Conservation (phyloP, 2,329 filamentous ascomycete species). For the Delphinella strobiligena region DNA sequence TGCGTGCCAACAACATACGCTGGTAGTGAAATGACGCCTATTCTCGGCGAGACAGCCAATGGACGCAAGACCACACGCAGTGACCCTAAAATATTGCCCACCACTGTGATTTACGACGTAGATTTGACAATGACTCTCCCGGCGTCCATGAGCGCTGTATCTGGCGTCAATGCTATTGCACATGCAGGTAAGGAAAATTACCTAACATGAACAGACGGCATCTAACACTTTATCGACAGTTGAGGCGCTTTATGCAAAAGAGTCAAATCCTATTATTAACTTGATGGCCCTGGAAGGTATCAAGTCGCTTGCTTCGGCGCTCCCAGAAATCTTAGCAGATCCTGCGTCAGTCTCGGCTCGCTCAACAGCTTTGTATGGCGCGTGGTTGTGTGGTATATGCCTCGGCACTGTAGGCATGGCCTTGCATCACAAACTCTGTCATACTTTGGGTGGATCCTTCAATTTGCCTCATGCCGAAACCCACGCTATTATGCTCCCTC, state of each 20-base stretch:
- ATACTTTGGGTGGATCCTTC: conserved; percentile 51
- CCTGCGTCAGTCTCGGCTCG: conserved; percentile 36
- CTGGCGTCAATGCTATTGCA: conserved; percentile 54
- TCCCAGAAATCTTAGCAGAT: conserved; percentile 41
- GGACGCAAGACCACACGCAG: conserved; percentile 46
- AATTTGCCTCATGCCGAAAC: conserved; percentile 54
- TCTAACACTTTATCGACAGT: no score
- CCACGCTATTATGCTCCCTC: conserved; percentile 51
- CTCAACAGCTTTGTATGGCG: conserved; percentile 46
- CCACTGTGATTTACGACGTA: conserved; percentile 54
- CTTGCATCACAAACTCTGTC: conserved; percentile 57
- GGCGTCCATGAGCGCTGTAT: conserved; percentile 39
- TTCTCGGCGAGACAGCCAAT: conserved; percentile 49
- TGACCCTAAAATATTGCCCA: conserved; percentile 48
- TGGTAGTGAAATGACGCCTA: conserved; percentile 48
- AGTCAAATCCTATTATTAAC: conserved; percentile 48
- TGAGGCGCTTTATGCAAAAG: conserved; percentile 51
- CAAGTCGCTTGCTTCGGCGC: conserved; percentile 38
- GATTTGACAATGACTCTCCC: conserved; percentile 50
- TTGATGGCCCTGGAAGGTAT: conserved; percentile 48
- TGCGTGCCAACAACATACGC: conserved; percentile 25
- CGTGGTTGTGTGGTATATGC: conserved; percentile 52
- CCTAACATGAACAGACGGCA: no score
- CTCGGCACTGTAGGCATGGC: conserved; percentile 50
- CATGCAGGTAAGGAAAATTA: no score